Percentiles rank a stretch among this genome's conserved stretches.
These are phyloP conservation scores for Chrysoporthe austroafricana DNA, from an alignment of 2,329 filamentous ascomycete genomes.

Conservation along the genomic window DNA sequence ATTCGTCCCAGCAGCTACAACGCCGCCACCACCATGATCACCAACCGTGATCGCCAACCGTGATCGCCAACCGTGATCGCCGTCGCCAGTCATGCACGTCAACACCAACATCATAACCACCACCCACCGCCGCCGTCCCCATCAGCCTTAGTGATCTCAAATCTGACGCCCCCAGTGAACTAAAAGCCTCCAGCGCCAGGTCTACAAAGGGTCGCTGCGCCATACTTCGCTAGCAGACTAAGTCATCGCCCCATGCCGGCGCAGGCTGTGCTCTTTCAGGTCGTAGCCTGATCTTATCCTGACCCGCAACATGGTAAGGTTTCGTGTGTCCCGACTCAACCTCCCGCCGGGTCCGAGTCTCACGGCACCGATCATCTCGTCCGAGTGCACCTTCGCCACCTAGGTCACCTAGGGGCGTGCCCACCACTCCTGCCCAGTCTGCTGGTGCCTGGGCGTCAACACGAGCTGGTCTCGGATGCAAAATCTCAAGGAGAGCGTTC, in stretches of 20 bases:
- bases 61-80: not conserved
- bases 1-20: not conserved
- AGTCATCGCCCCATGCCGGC: not conserved
- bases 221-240: not conserved
- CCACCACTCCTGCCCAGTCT: not conserved
- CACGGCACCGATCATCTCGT: conserved; percentile 4
- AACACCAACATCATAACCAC: not conserved
- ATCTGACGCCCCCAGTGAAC: conserved; percentile 5
- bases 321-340: not conserved
- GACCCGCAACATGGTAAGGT: not conserved
- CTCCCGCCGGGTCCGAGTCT: conserved; percentile 7
- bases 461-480: not conserved
- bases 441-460: not conserved
- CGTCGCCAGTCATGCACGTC: conserved; percentile 1
- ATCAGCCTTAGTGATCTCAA: conserved; percentile 1
- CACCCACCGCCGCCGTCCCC: not conserved
- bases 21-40: not conserved
- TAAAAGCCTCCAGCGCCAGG: not conserved
- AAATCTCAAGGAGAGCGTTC: too few species aligned
- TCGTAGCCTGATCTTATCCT: not conserved
- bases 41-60: not conserved
- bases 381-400: not conserved
- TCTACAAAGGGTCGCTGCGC: not conserved
- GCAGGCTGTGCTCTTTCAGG: not conserved
- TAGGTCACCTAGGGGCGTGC: not conserved